These are phyloP conservation scores for Hortaea werneckii DNA, from an alignment of 2,329 filamentous ascomycete genomes.

Conservation along the genomic window DNA sequence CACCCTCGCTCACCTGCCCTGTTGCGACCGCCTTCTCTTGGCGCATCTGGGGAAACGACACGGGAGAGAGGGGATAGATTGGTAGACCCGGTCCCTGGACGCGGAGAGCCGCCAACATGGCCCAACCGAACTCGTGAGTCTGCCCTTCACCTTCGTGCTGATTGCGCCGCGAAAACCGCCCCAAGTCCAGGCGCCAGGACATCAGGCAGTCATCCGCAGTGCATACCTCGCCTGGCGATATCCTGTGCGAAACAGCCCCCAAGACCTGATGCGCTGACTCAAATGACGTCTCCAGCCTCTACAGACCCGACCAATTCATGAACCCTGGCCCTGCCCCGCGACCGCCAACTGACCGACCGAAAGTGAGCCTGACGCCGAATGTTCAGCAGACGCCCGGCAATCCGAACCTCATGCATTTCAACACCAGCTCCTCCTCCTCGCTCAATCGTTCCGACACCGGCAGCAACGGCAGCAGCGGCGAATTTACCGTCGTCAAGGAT, in stretches of 20 bases:
- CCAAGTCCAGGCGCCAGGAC: no score
- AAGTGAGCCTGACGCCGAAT: constrained; percentile 65
- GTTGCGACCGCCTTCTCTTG: no score
- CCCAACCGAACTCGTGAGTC: constrained; percentile 5
- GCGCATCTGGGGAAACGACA: no score
- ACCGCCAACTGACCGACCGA: constrained; percentile 71
- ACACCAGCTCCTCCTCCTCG: constrained; percentile 29
- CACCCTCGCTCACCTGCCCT: no score
- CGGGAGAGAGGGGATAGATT: no score
- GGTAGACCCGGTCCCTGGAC: background rate
- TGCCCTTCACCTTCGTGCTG: background rate
- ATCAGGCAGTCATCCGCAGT: background rate
- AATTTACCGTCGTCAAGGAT: constrained; percentile 41
- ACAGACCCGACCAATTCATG: constrained; percentile 68
- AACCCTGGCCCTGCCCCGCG: constrained; percentile 91
- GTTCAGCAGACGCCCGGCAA: constrained; percentile 61
- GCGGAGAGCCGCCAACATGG: constrained; percentile 1
- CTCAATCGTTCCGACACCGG: constrained; percentile 33
- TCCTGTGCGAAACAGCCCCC: background rate
- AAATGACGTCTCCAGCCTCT: constrained; percentile 38
- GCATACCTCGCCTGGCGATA: background rate
- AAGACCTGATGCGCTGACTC: background rate
- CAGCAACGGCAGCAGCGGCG: constrained; percentile 23
- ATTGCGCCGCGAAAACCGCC: no score
- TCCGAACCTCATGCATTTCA: constrained; percentile 42